These are phyloP conservation scores for Kwoniella botswanensis DNA, from an alignment of 768 basidiomycete genomes.

Conservation along the genomic window DNA sequence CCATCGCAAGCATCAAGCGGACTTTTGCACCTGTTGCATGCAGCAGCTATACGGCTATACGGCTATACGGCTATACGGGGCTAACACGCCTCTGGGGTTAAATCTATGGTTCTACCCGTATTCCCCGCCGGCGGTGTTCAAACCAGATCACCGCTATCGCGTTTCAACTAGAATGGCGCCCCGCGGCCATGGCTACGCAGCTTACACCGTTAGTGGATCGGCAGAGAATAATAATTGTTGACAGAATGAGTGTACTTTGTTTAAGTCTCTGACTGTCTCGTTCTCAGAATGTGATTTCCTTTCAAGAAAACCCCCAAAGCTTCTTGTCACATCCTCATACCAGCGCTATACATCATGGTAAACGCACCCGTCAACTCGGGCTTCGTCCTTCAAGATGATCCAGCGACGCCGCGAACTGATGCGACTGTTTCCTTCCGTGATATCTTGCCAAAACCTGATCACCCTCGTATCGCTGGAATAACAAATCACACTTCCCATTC, in stretches of 20 bases:
- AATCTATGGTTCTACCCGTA: not conserved
- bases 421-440: constrained; percentile 44
- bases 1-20: too few species aligned
- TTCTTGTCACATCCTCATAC: not conserved
- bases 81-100: not conserved
- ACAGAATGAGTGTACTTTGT: not conserved
- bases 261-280: too few species aligned
- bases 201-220: not conserved
- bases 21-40: too few species aligned
- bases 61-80: not conserved
- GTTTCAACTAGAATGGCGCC: not conserved
- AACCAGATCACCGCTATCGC: not conserved
- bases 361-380: constrained; percentile 19
- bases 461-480: constrained; percentile 46
- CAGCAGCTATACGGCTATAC: too few species aligned
- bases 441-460: constrained; percentile 38
- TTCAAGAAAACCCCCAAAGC: not conserved
- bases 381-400: constrained; percentile 32
- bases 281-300: too few species aligned
- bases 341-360: not conserved
- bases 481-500: constrained; percentile 28
- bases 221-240: not conserved
- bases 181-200: not conserved
- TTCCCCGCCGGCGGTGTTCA: constrained; percentile 1
- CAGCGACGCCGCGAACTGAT: constrained; percentile 34